Conservation (phyloP, 2,329 filamentous ascomycete species). For the Ceratocystis harringtonii region DNA sequence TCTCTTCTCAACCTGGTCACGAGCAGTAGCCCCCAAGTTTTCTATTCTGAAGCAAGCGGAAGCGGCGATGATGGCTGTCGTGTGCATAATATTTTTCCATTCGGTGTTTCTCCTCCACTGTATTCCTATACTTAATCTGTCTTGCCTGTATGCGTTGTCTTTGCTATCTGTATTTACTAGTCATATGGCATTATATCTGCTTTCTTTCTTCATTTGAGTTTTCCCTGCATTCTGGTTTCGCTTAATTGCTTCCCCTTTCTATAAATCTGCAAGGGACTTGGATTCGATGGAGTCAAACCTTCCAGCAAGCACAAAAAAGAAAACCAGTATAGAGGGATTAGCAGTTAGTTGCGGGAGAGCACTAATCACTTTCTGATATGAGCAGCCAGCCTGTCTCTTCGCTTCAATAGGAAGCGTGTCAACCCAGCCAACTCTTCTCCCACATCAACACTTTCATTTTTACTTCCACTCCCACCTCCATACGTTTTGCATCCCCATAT, state of each 20-base stretch:
- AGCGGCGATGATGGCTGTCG: conserved; percentile 50
- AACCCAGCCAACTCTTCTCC: not conserved
- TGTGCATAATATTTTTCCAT: conserved; percentile 4
- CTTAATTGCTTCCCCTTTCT: not conserved
- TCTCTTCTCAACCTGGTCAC: conserved; percentile 19
- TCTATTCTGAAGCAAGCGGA: conserved; percentile 21
- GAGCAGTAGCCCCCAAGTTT: not conserved
- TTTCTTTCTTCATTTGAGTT: conserved; percentile 20
- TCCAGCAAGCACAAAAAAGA: not conserved
- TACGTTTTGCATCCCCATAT: not conserved
- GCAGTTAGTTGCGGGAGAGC: not conserved
- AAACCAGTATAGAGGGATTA: not conserved
- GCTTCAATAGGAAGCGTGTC: not conserved
- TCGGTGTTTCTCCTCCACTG: conserved; percentile 10
- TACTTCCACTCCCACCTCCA: not conserved
- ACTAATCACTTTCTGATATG: not conserved
- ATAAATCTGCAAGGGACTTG: not conserved
- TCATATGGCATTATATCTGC: not conserved
- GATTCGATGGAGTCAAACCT: not conserved
- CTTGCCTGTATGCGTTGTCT: conserved; percentile 7
- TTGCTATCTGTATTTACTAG: conserved; percentile 7
- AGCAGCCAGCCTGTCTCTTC: not conserved
- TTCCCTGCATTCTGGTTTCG: conserved; percentile 16
- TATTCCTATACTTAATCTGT: conserved; percentile 14
- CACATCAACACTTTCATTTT: not conserved